Base-by-base conservation (phyloP, 2,329 filamentous ascomycete species). In the Chaetothyriales sp. region DNA sequence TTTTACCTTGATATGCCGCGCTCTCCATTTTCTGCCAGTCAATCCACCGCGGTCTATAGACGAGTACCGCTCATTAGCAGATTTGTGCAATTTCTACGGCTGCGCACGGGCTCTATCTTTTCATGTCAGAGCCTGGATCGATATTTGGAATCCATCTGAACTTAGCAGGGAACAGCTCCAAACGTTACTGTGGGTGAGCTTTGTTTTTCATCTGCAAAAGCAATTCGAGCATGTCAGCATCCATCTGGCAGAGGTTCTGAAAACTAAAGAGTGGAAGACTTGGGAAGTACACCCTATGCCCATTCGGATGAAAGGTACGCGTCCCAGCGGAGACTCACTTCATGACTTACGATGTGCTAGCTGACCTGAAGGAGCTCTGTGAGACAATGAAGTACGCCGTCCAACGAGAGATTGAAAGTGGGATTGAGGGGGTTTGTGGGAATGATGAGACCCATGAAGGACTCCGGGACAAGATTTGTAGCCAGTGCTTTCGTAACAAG, bases 211-310 rank as follows among this genome's bases (percentile, higher is more conserved):
- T 1, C 29, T 52, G 18, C 18, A 25, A 22, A n/a, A 18, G 20
- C 25, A 18, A 8, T 52, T 52, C 29, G 6, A 52, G 18, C 13
- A n/a, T 9, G 20, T 48, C 45, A 52, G 28, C 28, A 1, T 20
- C n/a, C n/a, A 48, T n/a, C 33, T 52, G 19, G 50, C 47, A 37
- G 9, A 8, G 18, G 4, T 22, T 15, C 20, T 43, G 28, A 37
- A 43, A 47, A 5, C 44, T 19, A 2, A n/a, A 2, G 15, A 46
- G 33, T 51, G 49, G 49, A 51, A 47, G 44, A 5, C 18, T 18
- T 51, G 49, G 49, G 49, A 51, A 15, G 49, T 51, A 8, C 49
- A 51, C 37, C 49, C 49, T 7, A 51, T 51, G 49, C 49, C 49
- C 9, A 20, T 43, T n/a, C 6, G 19, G 9, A n/a, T 49, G 28